These are phyloP conservation scores for Amanita subjunquillea DNA, from an alignment of 768 basidiomycete species.

Conservation along the genomic window DNA sequence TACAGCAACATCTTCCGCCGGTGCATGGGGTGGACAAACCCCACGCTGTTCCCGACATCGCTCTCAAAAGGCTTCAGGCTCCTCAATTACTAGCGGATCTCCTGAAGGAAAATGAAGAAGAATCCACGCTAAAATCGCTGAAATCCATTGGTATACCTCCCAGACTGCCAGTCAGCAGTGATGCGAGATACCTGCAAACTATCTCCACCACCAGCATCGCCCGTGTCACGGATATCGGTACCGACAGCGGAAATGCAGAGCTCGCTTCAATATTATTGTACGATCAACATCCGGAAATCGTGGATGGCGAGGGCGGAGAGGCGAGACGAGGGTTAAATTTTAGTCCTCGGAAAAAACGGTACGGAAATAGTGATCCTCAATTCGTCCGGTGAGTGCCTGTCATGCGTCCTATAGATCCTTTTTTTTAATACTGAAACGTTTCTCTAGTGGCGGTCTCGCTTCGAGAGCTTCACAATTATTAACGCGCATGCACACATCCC, in stretches of 20 bases:
- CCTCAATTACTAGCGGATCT: background rate
- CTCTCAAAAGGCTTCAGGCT: background rate
- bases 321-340: slow-evolving; percentile 35
- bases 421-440: background rate
- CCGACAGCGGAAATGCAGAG: slow-evolving; percentile 28
- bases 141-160: background rate
- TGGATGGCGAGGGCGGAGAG: slow-evolving; percentile 16
- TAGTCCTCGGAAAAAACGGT: slow-evolving; percentile 40
- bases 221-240: slow-evolving; percentile 38
- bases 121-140: background rate
- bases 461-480: slow-evolving; percentile 31
- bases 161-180: background rate
- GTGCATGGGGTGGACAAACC: background rate
- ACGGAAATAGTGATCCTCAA: slow-evolving; percentile 23
- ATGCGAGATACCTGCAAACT: slow-evolving; percentile 26
- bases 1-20: background rate
- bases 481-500: slow-evolving; percentile 27
- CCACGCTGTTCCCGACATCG: background rate
- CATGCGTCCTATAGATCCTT: too few relatives aligned
- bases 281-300: slow-evolving; percentile 28
- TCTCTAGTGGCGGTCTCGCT: slow-evolving; percentile 35
- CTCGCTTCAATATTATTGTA: slow-evolving; percentile 42
- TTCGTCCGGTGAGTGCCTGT: slow-evolving; percentile 27
- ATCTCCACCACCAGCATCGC: slow-evolving; percentile 42
- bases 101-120: background rate